Evolutionary conservation across 306 rosid species (phyloP).

Genomic region (Ochetophila trinervis): DNA sequence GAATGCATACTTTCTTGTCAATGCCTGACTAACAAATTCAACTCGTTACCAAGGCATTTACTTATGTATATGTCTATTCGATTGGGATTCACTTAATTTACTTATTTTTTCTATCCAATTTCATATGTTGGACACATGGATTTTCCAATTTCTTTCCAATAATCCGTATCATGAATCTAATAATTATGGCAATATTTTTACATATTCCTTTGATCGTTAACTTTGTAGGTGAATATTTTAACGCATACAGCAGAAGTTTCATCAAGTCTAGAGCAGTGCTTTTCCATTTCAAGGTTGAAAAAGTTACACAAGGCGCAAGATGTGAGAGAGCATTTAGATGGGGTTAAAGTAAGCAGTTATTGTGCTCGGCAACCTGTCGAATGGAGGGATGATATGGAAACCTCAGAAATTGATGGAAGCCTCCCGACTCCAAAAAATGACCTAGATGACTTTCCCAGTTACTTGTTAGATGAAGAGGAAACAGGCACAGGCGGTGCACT

Average conservation of each 20-base stretch:
- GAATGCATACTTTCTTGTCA: too few relatives aligned
- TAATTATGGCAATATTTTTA: not conserved
- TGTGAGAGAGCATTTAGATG: conserved; percentile 36
- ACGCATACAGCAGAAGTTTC: conserved; percentile 65
- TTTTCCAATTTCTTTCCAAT: not conserved
- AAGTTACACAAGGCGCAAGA: conserved; percentile 63
- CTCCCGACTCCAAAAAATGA: conserved; percentile 13
- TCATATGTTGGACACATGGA: not conserved
- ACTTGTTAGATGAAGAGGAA: conserved; percentile 24
- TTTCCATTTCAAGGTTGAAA: conserved; percentile 50
- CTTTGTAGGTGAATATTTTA: conserved; percentile 72
- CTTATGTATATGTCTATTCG: too few relatives aligned
- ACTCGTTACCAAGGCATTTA: too few relatives aligned
- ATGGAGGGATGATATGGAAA: conserved; percentile 20
- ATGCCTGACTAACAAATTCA: too few relatives aligned
- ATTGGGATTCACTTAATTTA: too few relatives aligned
- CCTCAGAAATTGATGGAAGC: conserved; percentile 25
- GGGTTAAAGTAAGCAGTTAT: conserved; percentile 11
- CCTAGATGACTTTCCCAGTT: conserved; percentile 22
- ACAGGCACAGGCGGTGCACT: conserved; percentile 46
- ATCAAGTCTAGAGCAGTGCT: conserved; percentile 36
- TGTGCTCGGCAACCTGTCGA: conserved; percentile 18
- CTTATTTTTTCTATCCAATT: too few relatives aligned
- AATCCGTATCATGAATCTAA: too few relatives aligned
- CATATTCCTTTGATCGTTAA: conserved; percentile 23